Evolutionary conservation across 2,329 filamentous ascomycete species (phyloP), one percentile per base, ranked within the genome.

Genomic region (Magnaporthiopsis incrustans): DNA sequence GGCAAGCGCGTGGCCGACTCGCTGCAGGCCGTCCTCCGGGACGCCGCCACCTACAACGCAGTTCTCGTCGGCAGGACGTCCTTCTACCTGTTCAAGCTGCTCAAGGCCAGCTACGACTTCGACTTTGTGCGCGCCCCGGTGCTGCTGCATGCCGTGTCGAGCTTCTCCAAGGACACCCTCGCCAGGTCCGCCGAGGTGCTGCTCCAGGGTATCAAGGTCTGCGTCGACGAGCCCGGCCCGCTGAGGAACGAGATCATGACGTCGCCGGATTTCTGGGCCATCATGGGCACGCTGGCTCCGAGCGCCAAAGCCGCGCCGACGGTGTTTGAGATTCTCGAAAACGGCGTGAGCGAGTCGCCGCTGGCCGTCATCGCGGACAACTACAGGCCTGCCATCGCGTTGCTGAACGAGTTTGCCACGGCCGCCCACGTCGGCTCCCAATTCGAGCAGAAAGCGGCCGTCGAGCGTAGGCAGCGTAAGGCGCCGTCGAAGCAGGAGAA

Each of bases 191-290:
- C 92, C 0, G 81, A 86, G 38, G 84, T 91, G 5, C 85, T 96
- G 0, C 80, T 97, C 25, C 88, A 90, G 70, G 94, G 94, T 0
- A 79, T 99, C 32, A 85, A 88, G 59, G 81, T 88, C 59, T 97
- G 93, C 70, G 90, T 97, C 68, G 87, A 89, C 62, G 86, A 89
- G 66, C 86, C 91, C 0, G 87, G 88, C 32, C 86, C 90, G 15
- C 79, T 99, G 33, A 87, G 91, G 65, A 97, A 91, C 69, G 94
- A 98, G 77, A 90, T 98, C 69, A 96, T 96, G 77, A 94, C 91
- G 18, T 98, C 94, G 25, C 95, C 95, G 0, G 95, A 99, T 72
- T 98, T 99, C 75, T 99, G 95, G 95, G 89, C 89, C 6, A 90
- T 97, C 18, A 80, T 99, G 63, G 88, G 92, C 66, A 85, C 87